Conservation (phyloP, 139 green algal species). For the Eudorina sp. region DNA sequence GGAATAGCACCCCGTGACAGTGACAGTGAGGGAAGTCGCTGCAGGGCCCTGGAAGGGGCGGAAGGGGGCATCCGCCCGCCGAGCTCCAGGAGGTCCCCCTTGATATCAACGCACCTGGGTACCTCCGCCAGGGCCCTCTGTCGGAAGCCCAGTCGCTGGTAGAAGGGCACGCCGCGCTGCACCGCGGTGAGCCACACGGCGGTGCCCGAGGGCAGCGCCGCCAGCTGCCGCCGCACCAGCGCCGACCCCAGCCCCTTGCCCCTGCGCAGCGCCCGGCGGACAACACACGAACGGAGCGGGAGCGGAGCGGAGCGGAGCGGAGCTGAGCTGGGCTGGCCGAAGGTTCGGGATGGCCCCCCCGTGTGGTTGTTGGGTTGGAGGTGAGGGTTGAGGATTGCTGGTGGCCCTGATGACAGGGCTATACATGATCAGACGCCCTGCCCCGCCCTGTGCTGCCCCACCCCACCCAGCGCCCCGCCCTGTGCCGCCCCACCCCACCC, state of each 20-base stretch:
- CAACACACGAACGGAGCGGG: too few relatives aligned
- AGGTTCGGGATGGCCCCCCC: background rate
- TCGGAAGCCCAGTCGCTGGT: conserved; percentile 22
- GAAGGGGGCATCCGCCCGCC: too few relatives aligned
- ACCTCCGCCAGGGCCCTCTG: background rate
- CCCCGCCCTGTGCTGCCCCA: too few relatives aligned
- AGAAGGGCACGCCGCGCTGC: background rate
- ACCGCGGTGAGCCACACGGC: conserved; percentile 27
- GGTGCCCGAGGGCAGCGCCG: background rate
- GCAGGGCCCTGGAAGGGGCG: too few relatives aligned
- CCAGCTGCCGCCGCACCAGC: background rate
- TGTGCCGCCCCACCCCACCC: too few relatives aligned
- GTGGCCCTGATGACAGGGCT: background rate
- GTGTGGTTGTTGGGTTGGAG: background rate
- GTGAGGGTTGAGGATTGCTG: background rate
- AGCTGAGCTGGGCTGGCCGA: background rate
- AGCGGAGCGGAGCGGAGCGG: background rate
- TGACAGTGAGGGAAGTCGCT: too few relatives aligned
- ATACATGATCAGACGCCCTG: too few relatives aligned
- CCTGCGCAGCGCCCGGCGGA: too few relatives aligned
- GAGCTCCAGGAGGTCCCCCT: background rate
- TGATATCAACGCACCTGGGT: background rate
- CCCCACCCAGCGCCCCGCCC: too few relatives aligned
- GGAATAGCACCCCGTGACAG: background rate
- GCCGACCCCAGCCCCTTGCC: background rate